Conservation (phyloP, 805 yeast genomes). For the Wickerhamiella occidentalis region DNA sequence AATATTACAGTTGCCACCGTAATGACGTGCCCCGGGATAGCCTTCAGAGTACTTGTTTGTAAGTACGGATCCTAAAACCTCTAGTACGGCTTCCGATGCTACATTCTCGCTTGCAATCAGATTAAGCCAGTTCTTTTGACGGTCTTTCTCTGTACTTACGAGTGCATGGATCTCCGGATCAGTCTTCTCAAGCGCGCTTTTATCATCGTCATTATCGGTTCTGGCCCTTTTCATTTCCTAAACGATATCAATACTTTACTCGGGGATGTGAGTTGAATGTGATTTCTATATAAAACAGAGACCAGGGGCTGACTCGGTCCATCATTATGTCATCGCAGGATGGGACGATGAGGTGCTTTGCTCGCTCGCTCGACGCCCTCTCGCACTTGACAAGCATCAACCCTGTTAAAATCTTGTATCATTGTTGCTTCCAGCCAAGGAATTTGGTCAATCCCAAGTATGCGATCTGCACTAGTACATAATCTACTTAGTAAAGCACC, state of each 20-base stretch:
- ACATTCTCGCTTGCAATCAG: conserved; percentile 95
- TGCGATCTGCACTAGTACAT: no score
- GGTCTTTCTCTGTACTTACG: conserved; percentile 54
- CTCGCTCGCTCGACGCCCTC: no score
- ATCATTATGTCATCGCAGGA: no score
- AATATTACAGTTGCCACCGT: conserved; percentile 95
- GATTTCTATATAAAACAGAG: no score
- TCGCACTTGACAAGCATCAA: no score
- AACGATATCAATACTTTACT: no score
- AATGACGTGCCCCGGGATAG: conserved; percentile 96
- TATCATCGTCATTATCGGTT: background rate
- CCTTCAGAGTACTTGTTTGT: conserved; percentile 98
- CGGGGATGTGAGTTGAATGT: no score
- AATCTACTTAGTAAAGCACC: background rate
- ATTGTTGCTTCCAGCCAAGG: no score
- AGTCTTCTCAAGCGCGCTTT: conserved; percentile 1
- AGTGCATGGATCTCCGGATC: conserved; percentile 32
- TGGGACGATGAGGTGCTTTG: no score
- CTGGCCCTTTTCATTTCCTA: background rate
- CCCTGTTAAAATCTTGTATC: no score
- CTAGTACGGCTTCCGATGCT: conserved; percentile 90
- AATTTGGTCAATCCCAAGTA: no score
- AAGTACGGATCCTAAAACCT: conserved; percentile 93
- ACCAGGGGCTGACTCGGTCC: no score
- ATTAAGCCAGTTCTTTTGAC: conserved; percentile 87